Conservation (phyloP, 192 early-diverging fungal genomes). For the Coemansia sp. region DNA sequence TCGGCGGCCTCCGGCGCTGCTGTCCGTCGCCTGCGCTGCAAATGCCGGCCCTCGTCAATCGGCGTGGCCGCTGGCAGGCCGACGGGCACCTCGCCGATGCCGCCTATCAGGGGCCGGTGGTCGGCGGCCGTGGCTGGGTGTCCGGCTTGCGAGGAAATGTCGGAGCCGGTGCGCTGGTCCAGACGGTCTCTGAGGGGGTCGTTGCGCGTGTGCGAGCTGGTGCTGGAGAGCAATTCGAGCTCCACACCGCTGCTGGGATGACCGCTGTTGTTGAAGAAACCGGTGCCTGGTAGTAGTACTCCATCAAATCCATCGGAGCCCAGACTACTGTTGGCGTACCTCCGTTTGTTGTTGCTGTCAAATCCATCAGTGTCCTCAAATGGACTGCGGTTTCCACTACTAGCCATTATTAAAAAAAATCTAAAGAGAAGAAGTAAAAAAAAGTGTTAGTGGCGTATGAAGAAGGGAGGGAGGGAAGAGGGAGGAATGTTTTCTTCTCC, state of each 20-base stretch:
- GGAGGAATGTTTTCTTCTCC: too few species aligned
- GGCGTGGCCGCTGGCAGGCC: neutral
- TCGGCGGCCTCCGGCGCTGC: conserved; percentile 6
- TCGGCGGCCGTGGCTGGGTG: neutral
- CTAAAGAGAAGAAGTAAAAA: neutral
- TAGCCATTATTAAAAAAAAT: neutral
- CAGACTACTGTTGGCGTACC: conserved; percentile 11
- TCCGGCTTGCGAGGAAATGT: conserved; percentile 46
- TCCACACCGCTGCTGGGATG: conserved; percentile 26
- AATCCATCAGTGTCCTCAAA: conserved; percentile 19
- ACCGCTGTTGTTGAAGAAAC: neutral
- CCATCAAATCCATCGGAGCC: conserved; percentile 36
- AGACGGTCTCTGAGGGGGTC: conserved; percentile 32
- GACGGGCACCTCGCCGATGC: conserved; percentile 31
- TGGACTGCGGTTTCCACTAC: neutral
- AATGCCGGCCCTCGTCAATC: conserved; percentile 18
- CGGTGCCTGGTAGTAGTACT: conserved; percentile 1
- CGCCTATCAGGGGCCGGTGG: conserved; percentile 45
- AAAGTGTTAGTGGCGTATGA: neutral
- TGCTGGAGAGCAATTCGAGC: conserved; percentile 48
- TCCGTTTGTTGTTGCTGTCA: conserved; percentile 5
- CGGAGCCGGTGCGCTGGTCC: conserved; percentile 46
- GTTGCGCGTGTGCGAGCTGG: conserved; percentile 48
- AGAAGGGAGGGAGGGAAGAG: neutral
- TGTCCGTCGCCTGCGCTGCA: conserved; percentile 23